A percentile compares a stretch with the other conserved stretches of the same genome.
These are phyloP conservation scores for Cucurbitaria berberidis DNA, from an alignment of 2,329 filamentous ascomycete species.

Conservation along the genomic window DNA sequence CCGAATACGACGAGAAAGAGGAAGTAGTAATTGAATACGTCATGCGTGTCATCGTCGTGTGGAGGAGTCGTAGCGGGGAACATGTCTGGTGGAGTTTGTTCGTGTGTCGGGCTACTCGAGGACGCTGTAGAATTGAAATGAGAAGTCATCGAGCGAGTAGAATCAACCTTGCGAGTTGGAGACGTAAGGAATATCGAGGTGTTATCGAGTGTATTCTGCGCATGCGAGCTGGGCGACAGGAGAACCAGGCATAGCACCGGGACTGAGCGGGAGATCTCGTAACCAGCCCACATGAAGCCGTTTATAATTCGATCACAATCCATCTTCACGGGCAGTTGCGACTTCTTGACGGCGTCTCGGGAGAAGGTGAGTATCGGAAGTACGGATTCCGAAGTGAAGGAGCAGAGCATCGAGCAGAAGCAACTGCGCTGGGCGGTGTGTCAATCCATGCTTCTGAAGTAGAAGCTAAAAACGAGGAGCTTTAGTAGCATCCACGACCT, in stretches of 20 bases:
- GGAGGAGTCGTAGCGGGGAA: constrained; percentile 13
- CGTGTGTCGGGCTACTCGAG: not conserved
- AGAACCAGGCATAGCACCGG: not conserved
- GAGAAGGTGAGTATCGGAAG: constrained; percentile 3
- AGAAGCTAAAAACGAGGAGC: not conserved
- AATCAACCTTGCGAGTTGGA: not conserved
- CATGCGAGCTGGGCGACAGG: not conserved
- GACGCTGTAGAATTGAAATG: not conserved
- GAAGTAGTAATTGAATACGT: constrained; percentile 59
- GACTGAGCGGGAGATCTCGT: not conserved
- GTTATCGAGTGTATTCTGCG: not conserved
- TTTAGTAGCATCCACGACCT: not conserved
- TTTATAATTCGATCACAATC: not conserved
- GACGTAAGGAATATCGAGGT: not conserved
- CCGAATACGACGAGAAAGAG: constrained; percentile 63
- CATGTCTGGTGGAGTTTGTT: constrained; percentile 9
- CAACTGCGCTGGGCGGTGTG: not conserved
- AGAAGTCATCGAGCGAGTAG: not conserved
- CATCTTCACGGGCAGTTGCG: constrained; percentile 1
- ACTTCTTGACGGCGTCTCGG: not conserved
- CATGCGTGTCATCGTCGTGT: constrained; percentile 8
- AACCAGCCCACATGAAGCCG: not conserved
- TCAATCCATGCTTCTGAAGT: not conserved
- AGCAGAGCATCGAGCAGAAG: not conserved
- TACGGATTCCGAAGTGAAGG: not conserved